Conservation (phyloP, 179 eudicot genomes). For the Silene noctiflora region DNA sequence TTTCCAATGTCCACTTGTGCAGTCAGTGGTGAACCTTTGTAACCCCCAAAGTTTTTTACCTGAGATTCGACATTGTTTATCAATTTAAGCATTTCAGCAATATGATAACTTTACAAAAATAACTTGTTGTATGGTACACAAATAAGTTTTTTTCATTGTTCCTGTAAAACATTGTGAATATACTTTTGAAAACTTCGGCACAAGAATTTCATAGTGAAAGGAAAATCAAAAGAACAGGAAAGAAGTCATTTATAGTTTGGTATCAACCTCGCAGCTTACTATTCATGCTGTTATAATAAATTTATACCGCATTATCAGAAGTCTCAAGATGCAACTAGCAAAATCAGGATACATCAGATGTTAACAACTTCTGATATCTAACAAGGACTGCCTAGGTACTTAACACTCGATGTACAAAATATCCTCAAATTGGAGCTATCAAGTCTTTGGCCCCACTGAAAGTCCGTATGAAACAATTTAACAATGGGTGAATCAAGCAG, state of each 20-base stretch:
- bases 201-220: slow-evolving; percentile 2
- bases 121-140: not conserved
- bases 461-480: not conserved
- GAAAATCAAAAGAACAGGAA: not conserved
- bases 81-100: slow-evolving; percentile 12
- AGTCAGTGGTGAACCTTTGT: slow-evolving; percentile 56
- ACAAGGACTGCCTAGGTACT: not conserved
- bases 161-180: not conserved
- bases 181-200: not conserved
- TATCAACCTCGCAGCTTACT: not conserved
- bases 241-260: not conserved
- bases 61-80: slow-evolving; percentile 21
- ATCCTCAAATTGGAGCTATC: not conserved
- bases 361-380: not conserved
- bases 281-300: not conserved
- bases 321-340: not conserved
- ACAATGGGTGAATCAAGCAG: not conserved
- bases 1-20: slow-evolving; percentile 51
- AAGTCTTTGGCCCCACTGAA: not conserved
- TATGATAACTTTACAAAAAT: slow-evolving; percentile 7
- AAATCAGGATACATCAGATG: not conserved
- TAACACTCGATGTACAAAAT: not conserved
- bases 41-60: slow-evolving; percentile 51
- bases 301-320: not conserved
- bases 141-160: not conserved